phyloP scores from a whole-genome alignment of 345 rosid species.

The Murraya paniculata region DNA sequence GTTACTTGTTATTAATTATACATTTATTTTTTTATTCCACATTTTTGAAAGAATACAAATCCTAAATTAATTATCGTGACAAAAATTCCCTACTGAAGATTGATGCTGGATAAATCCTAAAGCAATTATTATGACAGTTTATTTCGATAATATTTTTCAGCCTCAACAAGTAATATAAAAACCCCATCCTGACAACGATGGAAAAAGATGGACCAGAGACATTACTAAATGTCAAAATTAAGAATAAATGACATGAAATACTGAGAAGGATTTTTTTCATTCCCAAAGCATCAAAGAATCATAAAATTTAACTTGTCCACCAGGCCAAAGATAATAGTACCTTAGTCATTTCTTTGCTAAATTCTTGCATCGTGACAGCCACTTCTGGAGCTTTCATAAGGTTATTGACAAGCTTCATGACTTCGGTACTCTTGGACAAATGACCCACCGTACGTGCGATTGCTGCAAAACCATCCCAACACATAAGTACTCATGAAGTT shows the following conservation, averaged over 20 bases:
- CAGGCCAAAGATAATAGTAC: slow-evolving; percentile 16
- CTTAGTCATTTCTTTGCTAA: slow-evolving; percentile 54
- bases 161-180: neutral
- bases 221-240: neutral
- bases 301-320: neutral
- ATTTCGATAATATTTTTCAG: neutral
- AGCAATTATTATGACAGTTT: neutral
- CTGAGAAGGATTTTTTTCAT: neutral
- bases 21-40: neutral
- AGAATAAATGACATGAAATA: neutral
- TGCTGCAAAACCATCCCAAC: slow-evolving; percentile 25
- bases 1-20: neutral
- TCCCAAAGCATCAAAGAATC: neutral
- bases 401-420: slow-evolving; percentile 51
- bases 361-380: slow-evolving; percentile 52
- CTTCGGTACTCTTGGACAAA: slow-evolving; percentile 49
- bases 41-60: neutral
- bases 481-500: neutral
- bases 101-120: neutral
- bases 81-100: neutral
- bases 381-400: slow-evolving; percentile 55
- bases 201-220: neutral
- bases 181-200: neutral
- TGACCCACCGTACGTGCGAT: slow-evolving; percentile 51
- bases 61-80: neutral